Percentiles rank a stretch among this genome's conserved stretches.
These are phyloP conservation scores for Aspergillus ellipticus DNA, from an alignment of 495 filamentous ascomycete genomes.

Conservation along the genomic window DNA sequence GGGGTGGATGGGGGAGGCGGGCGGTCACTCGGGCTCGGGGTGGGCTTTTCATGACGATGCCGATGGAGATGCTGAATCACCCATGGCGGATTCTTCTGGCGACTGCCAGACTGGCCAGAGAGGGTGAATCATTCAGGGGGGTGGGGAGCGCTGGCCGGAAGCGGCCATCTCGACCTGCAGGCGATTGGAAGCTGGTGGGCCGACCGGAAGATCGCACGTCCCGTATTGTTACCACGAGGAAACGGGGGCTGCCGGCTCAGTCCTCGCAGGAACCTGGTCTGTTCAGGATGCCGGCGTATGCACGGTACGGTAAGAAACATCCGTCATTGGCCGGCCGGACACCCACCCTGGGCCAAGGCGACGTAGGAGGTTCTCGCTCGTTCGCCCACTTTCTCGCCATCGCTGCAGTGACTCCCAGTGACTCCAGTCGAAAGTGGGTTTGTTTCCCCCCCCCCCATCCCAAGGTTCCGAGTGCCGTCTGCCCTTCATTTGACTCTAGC, in stretches of 20 bases:
- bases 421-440: not conserved
- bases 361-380: conserved; percentile 17
- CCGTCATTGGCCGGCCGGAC: conserved; percentile 1
- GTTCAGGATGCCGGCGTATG: not conserved
- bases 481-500: conserved; percentile 17
- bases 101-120: conserved; percentile 7
- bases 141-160: conserved; percentile 19
- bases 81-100: conserved; percentile 7
- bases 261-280: not conserved
- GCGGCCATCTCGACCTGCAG: conserved; percentile 18
- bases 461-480: conserved; percentile 19
- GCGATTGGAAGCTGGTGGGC: conserved; percentile 8
- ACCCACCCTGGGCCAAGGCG: conserved; percentile 2
- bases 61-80: conserved; percentile 5
- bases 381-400: conserved; percentile 20
- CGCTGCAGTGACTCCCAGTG: conserved; percentile 2
- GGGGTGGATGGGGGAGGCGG: too few species aligned
- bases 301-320: conserved; percentile 13
- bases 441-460: conserved; percentile 5
- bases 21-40: too few species aligned
- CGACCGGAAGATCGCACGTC: conserved; percentile 16
- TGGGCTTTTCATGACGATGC: conserved; percentile 4
- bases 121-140: conserved; percentile 20
- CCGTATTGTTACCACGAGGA: conserved; percentile 22
- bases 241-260: not conserved